Base-by-base conservation (phyloP, 2,329 filamentous ascomycete species). In the Ceratocystis diversiconidia region DNA sequence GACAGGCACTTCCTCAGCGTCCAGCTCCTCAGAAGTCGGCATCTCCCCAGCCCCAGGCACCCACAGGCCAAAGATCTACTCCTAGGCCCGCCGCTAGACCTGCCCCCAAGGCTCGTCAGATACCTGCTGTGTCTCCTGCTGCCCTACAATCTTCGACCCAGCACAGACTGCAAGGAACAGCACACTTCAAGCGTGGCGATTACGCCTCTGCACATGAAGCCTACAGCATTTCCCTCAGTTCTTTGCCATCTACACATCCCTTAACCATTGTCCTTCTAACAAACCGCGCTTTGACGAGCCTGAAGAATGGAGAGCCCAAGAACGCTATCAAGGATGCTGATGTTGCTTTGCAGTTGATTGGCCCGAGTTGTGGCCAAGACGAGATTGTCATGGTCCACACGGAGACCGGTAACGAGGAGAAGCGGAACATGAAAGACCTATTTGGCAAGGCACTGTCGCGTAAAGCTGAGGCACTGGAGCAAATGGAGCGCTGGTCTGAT, bases 381-480 rank as follows among this genome's bases (percentile, higher is more conserved):
- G 94, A 99, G 75, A 83, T 78, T 5, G 90, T 99, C 55, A 78
- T 96, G 0, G 80, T 79, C 28, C 80, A 79, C 25, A 77, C 78
- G 5, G 82, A 81, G 65, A 76, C 78, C n/a, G 76, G 76, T 50
- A 81, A 84, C 30, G 81, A 85, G 43, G 80, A 86, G 65, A 78
- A 78, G 22, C 94, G 95, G 70, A 87, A 92, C 61, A 95, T 99
- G 89, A 88, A 85, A 69, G 92, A 96, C 19, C 89, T 96, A 68
- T 97, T 88, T 72, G 92, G 90, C 64, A 99, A 97, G 75, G 92
- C 92, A 0, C 78, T 97, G 36, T 92, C 89, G 76, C 87, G 94
- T 64, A 97, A 97, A 77, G 94, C 94, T 0, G 94, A 99, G 76
- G 94, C 91, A 1, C 80, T 97, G 6, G 94, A 99, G 74, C 88